These are phyloP conservation scores for Sporothrix phasma DNA, from an alignment of 2,329 filamentous ascomycete species.

Conservation along the genomic window DNA sequence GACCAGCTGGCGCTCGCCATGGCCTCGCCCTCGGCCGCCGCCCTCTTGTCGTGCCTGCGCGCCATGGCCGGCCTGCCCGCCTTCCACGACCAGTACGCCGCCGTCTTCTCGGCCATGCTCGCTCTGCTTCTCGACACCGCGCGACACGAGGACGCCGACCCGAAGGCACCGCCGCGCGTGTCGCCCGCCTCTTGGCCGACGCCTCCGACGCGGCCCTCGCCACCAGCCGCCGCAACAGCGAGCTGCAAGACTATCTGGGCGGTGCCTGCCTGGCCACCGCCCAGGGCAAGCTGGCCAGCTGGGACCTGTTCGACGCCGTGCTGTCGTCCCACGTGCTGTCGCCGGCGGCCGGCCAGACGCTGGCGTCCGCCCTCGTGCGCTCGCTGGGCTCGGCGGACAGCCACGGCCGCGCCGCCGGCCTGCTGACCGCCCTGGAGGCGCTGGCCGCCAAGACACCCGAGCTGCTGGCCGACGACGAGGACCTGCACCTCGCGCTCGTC, in stretches of 20 bases:
- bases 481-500: conserved; percentile 40
- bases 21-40: conserved; percentile 56
- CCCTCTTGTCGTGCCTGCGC: conserved; percentile 57
- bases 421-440: conserved; percentile 38
- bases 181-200: conserved; percentile 40
- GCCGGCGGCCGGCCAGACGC: conserved; percentile 24
- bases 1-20: conserved; percentile 50
- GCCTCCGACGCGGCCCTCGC: conserved; percentile 26
- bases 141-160: conserved; percentile 19
- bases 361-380: conserved; percentile 25
- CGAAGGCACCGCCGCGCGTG: conserved; percentile 25
- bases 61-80: conserved; percentile 37
- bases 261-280: conserved; percentile 32
- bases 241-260: conserved; percentile 40
- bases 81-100: conserved; percentile 29
- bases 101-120: conserved; percentile 27
- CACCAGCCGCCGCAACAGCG: conserved; percentile 30
- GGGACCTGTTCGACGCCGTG: conserved; percentile 40
- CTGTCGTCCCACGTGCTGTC: conserved; percentile 35
- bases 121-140: conserved; percentile 31
- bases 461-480: conserved; percentile 36
- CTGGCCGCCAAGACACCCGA: conserved; percentile 36
- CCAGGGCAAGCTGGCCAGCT: conserved; percentile 26
- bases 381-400: conserved; percentile 16
- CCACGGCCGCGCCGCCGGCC: conserved; percentile 20